A percentile compares a stretch with the other conserved stretches of the same genome.
Conservation (phyloP, 495 filamentous ascomycete species). For the Podospora appendiculata region DNA sequence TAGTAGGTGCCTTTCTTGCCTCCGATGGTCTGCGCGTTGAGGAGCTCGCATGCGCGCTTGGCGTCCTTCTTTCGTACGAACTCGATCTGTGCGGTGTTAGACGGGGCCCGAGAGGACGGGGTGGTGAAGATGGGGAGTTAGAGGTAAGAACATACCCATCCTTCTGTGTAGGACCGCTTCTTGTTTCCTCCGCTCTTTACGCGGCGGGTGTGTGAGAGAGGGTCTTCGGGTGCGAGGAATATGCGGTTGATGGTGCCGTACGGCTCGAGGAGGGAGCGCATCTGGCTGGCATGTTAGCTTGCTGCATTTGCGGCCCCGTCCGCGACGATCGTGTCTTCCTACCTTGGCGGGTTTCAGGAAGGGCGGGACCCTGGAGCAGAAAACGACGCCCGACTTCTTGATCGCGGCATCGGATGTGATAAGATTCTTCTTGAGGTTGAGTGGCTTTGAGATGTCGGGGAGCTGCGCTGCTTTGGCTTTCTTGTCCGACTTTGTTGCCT, state of each 20-base stretch:
- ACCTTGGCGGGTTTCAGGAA: slow-evolving; percentile 82
- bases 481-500: slow-evolving; percentile 10
- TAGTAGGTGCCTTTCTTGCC: slow-evolving; percentile 87
- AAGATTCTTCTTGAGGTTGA: slow-evolving; percentile 49
- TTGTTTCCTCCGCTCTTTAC: slow-evolving; percentile 73
- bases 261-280: slow-evolving; percentile 67
- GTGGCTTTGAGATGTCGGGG: slow-evolving; percentile 38
- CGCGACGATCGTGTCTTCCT: too few relatives aligned
- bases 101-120: too few relatives aligned
- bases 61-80: slow-evolving; percentile 59
- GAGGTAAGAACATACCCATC: slow-evolving; percentile 49
- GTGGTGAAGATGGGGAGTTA: too few relatives aligned
- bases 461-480: slow-evolving; percentile 24
- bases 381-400: slow-evolving; percentile 70
- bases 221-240: slow-evolving; percentile 79
- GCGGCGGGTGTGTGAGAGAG: slow-evolving; percentile 48
- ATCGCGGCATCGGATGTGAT: slow-evolving; percentile 48
- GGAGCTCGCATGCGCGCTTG: slow-evolving; percentile 71
- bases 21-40: slow-evolving; percentile 77
- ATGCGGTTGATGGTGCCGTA: slow-evolving; percentile 77
- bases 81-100: slow-evolving; percentile 42
- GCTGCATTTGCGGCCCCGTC: too few relatives aligned
- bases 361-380: slow-evolving; percentile 84
- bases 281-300: background rate
- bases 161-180: slow-evolving; percentile 79